Evolutionary conservation across 192 early-diverging fungal species (phyloP).

Genomic region (Coemansia sp.): DNA sequence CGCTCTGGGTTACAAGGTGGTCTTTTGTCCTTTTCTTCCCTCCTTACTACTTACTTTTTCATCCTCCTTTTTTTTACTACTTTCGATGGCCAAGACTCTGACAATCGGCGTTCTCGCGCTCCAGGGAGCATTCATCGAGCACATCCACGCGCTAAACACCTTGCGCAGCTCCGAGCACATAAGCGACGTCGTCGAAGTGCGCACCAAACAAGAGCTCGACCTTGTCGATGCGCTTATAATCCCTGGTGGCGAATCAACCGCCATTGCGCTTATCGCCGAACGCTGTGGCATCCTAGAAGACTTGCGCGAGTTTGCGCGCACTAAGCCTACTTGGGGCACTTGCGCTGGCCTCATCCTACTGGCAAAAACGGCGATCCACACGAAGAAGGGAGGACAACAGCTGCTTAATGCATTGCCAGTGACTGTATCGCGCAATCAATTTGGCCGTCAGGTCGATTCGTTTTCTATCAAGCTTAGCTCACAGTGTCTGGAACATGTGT

Average conservation of each 20-base stretch:
- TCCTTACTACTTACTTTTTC: not conserved
- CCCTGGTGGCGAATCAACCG: constrained; percentile 94
- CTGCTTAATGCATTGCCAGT: constrained; percentile 83
- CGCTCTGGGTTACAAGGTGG: not conserved
- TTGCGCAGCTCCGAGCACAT: constrained; percentile 64
- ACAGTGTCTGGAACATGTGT: constrained; percentile 45
- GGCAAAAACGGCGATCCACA: constrained; percentile 70
- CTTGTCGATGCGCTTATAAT: constrained; percentile 88
- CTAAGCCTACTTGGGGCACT: constrained; percentile 88
- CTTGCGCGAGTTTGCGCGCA: constrained; percentile 76
- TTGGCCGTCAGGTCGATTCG: constrained; percentile 92
- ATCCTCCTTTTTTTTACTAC: not conserved
- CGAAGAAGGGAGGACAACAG: constrained; percentile 87
- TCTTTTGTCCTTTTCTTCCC: not conserved
- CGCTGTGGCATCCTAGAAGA: constrained; percentile 79
- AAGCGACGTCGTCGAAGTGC: constrained; percentile 58
- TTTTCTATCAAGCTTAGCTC: constrained; percentile 77
- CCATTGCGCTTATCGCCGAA: constrained; percentile 93
- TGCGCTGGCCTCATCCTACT: constrained; percentile 97
- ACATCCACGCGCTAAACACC: constrained; percentile 79
- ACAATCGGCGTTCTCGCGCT: constrained; percentile 69
- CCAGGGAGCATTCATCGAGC: constrained; percentile 96
- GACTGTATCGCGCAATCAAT: constrained; percentile 90
- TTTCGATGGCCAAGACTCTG: constrained; percentile 34
- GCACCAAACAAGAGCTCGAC: constrained; percentile 72